phyloP scores from a whole-genome alignment of 2,329 filamentous ascomycete species.

The Stagonosporopsis rhizophila region DNA sequence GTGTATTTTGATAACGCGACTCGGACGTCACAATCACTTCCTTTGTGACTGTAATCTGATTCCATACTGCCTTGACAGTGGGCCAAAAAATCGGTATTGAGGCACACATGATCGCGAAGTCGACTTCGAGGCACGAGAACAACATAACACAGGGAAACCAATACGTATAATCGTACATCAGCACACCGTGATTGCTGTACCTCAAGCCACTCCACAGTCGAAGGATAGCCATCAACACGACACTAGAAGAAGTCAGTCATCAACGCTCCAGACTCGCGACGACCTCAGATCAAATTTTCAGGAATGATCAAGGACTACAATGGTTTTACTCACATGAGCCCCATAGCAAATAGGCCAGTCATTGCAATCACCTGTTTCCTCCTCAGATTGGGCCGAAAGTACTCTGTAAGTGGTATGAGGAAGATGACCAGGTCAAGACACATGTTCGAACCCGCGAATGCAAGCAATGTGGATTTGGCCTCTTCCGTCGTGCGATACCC shows the following conservation, averaged over 20 bases:
- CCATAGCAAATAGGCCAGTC: conserved; percentile 19
- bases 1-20: conserved; percentile 18
- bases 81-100: conserved; percentile 51
- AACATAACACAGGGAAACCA: conserved; percentile 38
- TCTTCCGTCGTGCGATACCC: conserved; percentile 23
- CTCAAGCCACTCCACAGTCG: conserved; percentile 37
- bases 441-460: conserved; percentile 42
- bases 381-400: conserved; percentile 29
- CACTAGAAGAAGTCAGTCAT: conserved; percentile 23
- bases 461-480: conserved; percentile 28
- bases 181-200: conserved; percentile 17
- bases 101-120: conserved; percentile 46
- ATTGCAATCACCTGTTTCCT: conserved; percentile 38
- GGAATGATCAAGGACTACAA: background rate
- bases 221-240: conserved; percentile 40
- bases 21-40: conserved; percentile 42
- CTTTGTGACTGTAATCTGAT: conserved; percentile 43
- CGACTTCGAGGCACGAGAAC: conserved; percentile 42
- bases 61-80: conserved; percentile 31
- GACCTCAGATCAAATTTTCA: background rate
- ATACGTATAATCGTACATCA: conserved; percentile 40
- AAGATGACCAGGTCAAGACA: conserved; percentile 40
- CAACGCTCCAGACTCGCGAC: background rate
- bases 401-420: conserved; percentile 36
- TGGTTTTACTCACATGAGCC: conserved; percentile 10